A percentile compares a stretch with the other conserved stretches of the same genome.
Evolutionary conservation across 1,284 basidiomycete genomes (phyloP).

Genomic region (Ustilago lituana): DNA sequence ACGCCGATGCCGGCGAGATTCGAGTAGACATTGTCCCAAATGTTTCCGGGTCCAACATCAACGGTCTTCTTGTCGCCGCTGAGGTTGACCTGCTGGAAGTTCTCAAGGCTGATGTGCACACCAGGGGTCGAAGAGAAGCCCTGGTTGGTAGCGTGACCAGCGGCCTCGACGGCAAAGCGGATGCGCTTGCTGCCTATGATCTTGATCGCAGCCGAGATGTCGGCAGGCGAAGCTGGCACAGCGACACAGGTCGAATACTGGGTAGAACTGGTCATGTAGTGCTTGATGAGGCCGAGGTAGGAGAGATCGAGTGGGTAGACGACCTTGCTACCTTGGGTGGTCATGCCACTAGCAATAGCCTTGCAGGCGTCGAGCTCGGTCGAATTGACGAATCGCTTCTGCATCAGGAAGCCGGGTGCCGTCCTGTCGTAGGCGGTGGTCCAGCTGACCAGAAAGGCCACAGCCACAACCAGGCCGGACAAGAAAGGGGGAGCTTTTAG

Average conservation of each 20-base stretch:
- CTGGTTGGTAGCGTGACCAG: constrained; percentile 52
- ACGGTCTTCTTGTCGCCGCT: constrained; percentile 45
- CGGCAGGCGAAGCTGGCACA: constrained; percentile 36
- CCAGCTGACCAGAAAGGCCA: constrained; percentile 37
- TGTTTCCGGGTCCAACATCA: constrained; percentile 49
- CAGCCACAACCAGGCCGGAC: constrained; percentile 23
- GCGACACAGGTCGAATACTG: constrained; percentile 48
- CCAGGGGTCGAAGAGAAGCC: constrained; percentile 56
- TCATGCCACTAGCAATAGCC: constrained; percentile 24
- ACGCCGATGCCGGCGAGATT: constrained; percentile 31
- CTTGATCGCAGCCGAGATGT: constrained; percentile 47
- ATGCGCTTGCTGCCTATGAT: constrained; percentile 47
- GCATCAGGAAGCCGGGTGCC: constrained; percentile 12
- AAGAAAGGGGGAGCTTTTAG: constrained; percentile 25
- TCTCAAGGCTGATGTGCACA: constrained; percentile 46
- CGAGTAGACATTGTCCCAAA: constrained; percentile 56
- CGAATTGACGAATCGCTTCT: constrained; percentile 33
- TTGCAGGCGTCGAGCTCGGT: constrained; percentile 45
- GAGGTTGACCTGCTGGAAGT: constrained; percentile 48
- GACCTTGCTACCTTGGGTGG: constrained; percentile 17
- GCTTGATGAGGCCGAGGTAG: constrained; percentile 22
- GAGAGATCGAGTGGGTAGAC: constrained; percentile 33
- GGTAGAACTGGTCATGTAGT: constrained; percentile 43
- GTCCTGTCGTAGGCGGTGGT: constrained; percentile 18
- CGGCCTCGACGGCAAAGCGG: constrained; percentile 47